Conservation (phyloP, 2,329 filamentous ascomycete genomes). For the Fusarium sp. region DNA sequence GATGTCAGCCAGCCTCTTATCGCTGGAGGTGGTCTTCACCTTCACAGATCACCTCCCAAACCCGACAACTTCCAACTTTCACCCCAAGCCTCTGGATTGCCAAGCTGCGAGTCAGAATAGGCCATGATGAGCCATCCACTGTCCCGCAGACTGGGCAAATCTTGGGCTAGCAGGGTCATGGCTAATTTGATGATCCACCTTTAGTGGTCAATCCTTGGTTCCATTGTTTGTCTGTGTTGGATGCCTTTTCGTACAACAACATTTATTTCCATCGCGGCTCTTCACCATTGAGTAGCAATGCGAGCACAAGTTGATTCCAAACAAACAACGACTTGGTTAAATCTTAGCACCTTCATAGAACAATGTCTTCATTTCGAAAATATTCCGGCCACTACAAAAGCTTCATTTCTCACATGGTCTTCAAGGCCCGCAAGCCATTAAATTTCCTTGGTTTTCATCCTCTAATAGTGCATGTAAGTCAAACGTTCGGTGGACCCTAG, state of each 20-base stretch:
- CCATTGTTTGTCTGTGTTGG: background rate
- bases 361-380: background rate
- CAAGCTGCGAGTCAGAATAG: constrained; percentile 38
- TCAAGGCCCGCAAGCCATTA: constrained; percentile 35
- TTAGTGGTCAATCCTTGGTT: constrained; percentile 8
- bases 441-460: constrained; percentile 43
- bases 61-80: background rate
- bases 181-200: constrained; percentile 45
- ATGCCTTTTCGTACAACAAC: background rate
- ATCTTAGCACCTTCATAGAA: background rate
- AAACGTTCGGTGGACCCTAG: constrained; percentile 39
- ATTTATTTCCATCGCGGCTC: background rate
- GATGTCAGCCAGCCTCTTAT: constrained; percentile 18
- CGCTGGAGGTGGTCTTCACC: background rate
- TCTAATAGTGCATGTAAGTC: constrained; percentile 39
- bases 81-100: constrained; percentile 8
- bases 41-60: background rate
- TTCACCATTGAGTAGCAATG: background rate
- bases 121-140: constrained; percentile 12
- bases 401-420: constrained; percentile 28
- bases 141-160: constrained; percentile 33
- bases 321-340: background rate
- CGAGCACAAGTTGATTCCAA: background rate
- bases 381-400: constrained; percentile 18
- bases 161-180: constrained; percentile 26